Evolutionary conservation across 306 rosid genomes (phyloP).

Genomic region (Prunus campanulata): DNA sequence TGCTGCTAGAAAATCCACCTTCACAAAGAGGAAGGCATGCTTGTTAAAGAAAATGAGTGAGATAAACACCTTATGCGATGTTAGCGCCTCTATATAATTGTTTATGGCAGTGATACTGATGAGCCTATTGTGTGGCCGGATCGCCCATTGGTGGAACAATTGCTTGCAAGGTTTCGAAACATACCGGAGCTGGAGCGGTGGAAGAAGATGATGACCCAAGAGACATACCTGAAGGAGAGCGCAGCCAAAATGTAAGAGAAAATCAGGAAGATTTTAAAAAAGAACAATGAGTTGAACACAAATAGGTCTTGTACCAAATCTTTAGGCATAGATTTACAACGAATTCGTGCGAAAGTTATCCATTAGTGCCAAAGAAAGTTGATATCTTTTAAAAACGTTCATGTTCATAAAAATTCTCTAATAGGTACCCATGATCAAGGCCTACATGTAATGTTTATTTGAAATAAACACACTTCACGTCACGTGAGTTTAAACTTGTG

Average conservation of each 20-base stretch:
- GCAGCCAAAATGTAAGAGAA: background rate
- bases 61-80: conserved; percentile 33
- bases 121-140: conserved; percentile 30
- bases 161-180: background rate
- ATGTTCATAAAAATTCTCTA: too few species aligned
- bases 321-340: too few species aligned
- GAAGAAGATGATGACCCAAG: background rate
- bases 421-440: too few species aligned
- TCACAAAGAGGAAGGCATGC: conserved; percentile 35
- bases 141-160: background rate
- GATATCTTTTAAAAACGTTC: too few species aligned
- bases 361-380: too few species aligned
- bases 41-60: conserved; percentile 38
- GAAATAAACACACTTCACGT: too few species aligned
- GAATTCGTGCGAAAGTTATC: too few species aligned
- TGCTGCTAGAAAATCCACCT: conserved; percentile 34
- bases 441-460: too few species aligned
- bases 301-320: background rate
- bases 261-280: background rate
- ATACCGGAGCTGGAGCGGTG: background rate
- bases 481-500: too few species aligned
- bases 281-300: background rate
- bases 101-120: conserved; percentile 9
- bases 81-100: conserved; percentile 19
- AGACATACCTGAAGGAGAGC: background rate